These are phyloP conservation scores for Mortierella alpina DNA, from an alignment of 192 early-diverging fungal genomes.

Conservation along the genomic window DNA sequence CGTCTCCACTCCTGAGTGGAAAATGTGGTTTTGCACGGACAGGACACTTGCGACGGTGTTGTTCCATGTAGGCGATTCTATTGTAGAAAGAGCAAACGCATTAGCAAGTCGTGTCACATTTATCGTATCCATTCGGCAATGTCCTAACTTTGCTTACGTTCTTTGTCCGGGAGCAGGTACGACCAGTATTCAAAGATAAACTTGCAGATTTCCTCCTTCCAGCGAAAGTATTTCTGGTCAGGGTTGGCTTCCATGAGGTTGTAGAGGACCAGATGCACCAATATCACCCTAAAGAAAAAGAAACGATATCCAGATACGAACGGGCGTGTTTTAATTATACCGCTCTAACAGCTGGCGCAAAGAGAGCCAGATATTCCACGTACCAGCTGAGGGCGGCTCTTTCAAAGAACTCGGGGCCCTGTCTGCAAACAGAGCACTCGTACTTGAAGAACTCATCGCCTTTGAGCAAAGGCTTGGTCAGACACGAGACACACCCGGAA, in stretches of 20 bases:
- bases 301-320: neutral
- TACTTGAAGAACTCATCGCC: slow-evolving; percentile 85
- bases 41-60: slow-evolving; percentile 88
- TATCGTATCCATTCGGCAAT: neutral
- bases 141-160: slow-evolving; percentile 59
- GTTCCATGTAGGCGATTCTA: slow-evolving; percentile 83
- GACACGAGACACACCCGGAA: slow-evolving; percentile 70
- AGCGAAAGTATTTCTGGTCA: slow-evolving; percentile 76
- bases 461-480: slow-evolving; percentile 67
- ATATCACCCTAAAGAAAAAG: slow-evolving; percentile 46
- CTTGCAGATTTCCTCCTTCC: slow-evolving; percentile 84
- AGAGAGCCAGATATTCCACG: neutral
- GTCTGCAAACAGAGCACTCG: slow-evolving; percentile 78
- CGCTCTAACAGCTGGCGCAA: neutral
- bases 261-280: slow-evolving; percentile 82
- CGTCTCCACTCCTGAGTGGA: slow-evolving; percentile 79
- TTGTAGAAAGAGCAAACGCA: neutral
- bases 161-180: slow-evolving; percentile 72
- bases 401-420: slow-evolving; percentile 71
- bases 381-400: slow-evolving; percentile 78
- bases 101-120: neutral
- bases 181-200: slow-evolving; percentile 84
- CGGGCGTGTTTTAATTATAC: neutral
- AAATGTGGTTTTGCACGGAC: slow-evolving; percentile 81
- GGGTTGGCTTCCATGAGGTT: slow-evolving; percentile 73